Evolutionary conservation across 2,329 filamentous ascomycete species (phyloP), one percentile per base, ranked within the genome.

Genomic region (Kalaharituber pfeilii): DNA sequence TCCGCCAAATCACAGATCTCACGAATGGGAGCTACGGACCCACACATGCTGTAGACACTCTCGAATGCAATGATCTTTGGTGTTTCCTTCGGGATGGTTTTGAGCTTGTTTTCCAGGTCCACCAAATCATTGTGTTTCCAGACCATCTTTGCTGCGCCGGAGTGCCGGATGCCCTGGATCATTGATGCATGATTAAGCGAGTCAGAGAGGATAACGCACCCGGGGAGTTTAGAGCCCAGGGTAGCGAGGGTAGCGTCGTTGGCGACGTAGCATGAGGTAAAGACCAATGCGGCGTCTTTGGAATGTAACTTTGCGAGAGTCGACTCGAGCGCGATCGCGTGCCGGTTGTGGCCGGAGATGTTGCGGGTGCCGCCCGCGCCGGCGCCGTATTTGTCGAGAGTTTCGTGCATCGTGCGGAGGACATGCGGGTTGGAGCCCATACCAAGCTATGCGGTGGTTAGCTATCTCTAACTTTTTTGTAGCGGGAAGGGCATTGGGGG

Each of bases 31-130:
- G 87, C 91, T 67, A 98, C 86, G 15, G 87, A 94, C 59, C 91
- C 91, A 67, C 91, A 98, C 91, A 98, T 98, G 73, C 87, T 94
- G 72, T 98, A 98, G 2, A 98, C 91, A 27, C 87, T 94, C 71
- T 98, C 91, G 61, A 96, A 98, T 2, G 91, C 91, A 61, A 98
- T 98, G 62, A 98, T 94, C 74, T 98, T 98, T 55, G 91, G 91
- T 30, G 85, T 78, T 57, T 91, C 77, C 1, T 84, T 72, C 0
- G 89, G 87, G 42, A 98, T 76, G 11, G 87, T 84, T 2, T 88
- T 87, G 61, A 98, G 75, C 71, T 98, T 96, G 51, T 79, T 79
- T 72, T 98, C 91, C 15, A 98, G 74, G 65, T 98, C 91, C 42
- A 76, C 80, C n/a, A 96, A 70, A 65, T 98, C 88, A 65, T 98